Conservation (phyloP, 257 asterid genomes). For the Solanum appendiculatum region DNA sequence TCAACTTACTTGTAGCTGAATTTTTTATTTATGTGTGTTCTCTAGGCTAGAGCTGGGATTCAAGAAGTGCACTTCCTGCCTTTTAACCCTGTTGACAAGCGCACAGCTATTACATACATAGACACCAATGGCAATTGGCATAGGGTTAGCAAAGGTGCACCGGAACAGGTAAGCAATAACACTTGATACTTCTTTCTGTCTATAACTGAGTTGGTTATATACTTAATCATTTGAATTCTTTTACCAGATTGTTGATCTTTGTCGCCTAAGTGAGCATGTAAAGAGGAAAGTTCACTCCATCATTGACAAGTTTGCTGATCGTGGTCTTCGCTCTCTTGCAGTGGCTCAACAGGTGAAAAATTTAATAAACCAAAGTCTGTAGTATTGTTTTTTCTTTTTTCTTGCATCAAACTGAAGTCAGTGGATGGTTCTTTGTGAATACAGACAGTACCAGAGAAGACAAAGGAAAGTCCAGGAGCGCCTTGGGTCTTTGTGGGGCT, state of each 20-base stretch:
- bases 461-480: constrained; percentile 40
- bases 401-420: not conserved
- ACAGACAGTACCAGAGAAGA: constrained; percentile 39
- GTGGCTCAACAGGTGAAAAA: constrained; percentile 36
- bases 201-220: not conserved
- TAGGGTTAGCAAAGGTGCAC: constrained; percentile 93
- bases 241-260: constrained; percentile 31
- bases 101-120: constrained; percentile 75
- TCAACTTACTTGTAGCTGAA: not conserved
- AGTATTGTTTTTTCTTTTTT: not conserved
- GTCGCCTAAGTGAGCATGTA: constrained; percentile 19
- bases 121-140: constrained; percentile 73
- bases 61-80: constrained; percentile 85
- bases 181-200: not conserved
- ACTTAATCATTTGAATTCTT: not conserved
- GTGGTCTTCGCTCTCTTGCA: constrained; percentile 54
- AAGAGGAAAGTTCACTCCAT: constrained; percentile 28
- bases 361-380: not conserved
- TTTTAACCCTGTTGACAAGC: constrained; percentile 85
- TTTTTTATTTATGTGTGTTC: not conserved
- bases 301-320: constrained; percentile 49
- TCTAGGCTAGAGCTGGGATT: constrained; percentile 88
- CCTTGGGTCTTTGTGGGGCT: constrained; percentile 55
- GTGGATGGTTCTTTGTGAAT: not conserved
- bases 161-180: constrained; percentile 58